phyloP scores from a whole-genome alignment of 306 rosid genomes.

The Vigna hirtella region DNA sequence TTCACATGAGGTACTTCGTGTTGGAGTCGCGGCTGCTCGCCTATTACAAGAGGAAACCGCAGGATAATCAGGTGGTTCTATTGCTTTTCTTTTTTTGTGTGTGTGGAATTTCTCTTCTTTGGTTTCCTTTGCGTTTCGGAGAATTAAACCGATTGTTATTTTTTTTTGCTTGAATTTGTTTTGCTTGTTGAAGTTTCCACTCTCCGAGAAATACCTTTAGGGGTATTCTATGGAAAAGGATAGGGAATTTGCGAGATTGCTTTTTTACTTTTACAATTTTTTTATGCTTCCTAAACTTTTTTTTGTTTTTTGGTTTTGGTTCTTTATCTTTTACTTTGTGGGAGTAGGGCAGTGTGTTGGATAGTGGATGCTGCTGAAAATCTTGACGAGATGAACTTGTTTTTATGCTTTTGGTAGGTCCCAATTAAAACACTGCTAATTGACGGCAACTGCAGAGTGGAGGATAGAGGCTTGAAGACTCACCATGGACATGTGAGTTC shows the following conservation, averaged over 20 bases:
- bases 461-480: constrained; percentile 99
- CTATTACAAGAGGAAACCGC: constrained; percentile 94
- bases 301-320: constrained; percentile 7
- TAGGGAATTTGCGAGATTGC: constrained; percentile 3
- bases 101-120: neutral
- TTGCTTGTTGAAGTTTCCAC: constrained; percentile 8
- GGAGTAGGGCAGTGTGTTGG: constrained; percentile 27
- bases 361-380: constrained; percentile 31
- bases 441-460: constrained; percentile 99
- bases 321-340: constrained; percentile 16
- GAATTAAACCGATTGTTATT: neutral
- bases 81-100: neutral
- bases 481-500: constrained; percentile 96
- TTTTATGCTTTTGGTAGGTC: constrained; percentile 63
- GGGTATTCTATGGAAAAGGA: constrained; percentile 12
- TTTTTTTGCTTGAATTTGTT: neutral
- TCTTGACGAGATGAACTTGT: constrained; percentile 12
- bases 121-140: neutral
- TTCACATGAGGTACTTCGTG: constrained; percentile 96
- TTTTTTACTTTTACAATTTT: constrained; percentile 22
- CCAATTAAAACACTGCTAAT: constrained; percentile 89
- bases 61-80: constrained; percentile 79
- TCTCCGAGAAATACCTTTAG: constrained; percentile 25
- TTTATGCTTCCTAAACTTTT: constrained; percentile 31
- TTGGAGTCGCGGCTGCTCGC: constrained; percentile 94